Base-by-base conservation (phyloP, 2,329 filamentous ascomycete genomes). In the Keithomyces neogunnii region DNA sequence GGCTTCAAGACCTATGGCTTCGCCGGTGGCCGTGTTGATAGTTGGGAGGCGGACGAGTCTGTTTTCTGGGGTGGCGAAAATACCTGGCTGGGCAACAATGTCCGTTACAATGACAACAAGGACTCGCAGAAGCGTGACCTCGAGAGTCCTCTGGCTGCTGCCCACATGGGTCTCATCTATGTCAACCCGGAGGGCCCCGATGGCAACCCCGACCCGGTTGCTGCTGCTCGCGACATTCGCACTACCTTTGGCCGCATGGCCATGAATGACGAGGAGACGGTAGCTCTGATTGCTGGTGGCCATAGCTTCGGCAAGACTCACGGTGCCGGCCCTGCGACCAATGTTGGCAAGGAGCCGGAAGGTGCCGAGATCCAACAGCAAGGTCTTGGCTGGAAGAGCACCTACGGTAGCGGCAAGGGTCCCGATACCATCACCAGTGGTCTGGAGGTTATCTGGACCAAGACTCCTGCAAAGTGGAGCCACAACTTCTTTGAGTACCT, bases 281-380 rank as follows among this genome's bases (percentile, higher is more conserved):
- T 88, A 50, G 86, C 87, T 11, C 72, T 91, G 45, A 90, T 91
- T 63, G 84, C 84, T 39, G 87, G 87, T 63, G 87, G 87, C 39
- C 87, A 91, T 74, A 77, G 81, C 30, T 88, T 91, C 60, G 87
- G 87, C 61, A 91, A 91, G 79, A 88, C 86, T 0, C 87, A 91
- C 68, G 87, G 87, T 60, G 86, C 87, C 33, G 86, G 71, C 51
- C 72, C 81, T 13, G 70, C 76, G 19, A 76, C 78, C 56, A 77
- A 88, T 60, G 76, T 89, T 47, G 85, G 84, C 50, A 68, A 73
- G 19, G 87, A 88, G 66, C 87, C 87, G 26, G 77, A 82, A 60
- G 84, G 72, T 10, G 84, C 85, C 50, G 65, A 68, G 40, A 68
- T 91, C 33, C 80, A 85, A 60, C 65, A 78, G 56, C 84, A 88